Evolutionary conservation across 805 yeast genomes (phyloP).

Genomic region (Schizosaccharomyces osmophilus): DNA sequence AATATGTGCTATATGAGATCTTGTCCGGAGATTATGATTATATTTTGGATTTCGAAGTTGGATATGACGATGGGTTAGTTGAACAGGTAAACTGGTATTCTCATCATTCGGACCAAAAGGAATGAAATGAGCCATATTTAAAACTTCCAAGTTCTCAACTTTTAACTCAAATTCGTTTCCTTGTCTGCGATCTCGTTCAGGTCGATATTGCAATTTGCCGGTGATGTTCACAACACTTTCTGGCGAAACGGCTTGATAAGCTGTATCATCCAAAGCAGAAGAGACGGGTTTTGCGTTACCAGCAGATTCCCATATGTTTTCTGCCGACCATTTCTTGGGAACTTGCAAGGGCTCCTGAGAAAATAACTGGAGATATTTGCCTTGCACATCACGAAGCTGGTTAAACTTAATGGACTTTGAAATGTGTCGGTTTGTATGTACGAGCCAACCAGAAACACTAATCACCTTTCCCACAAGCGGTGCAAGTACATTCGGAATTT

Average conservation of each 20-base stretch:
- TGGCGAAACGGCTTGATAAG: not conserved
- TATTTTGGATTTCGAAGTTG: conserved; percentile 8
- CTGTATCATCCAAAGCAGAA: no score
- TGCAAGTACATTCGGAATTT: not conserved
- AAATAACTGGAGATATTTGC: not conserved
- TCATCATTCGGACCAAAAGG: not conserved
- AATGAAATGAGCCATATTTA: not conserved
- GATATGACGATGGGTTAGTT: not conserved
- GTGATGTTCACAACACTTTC: not conserved
- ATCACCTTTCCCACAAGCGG: not conserved
- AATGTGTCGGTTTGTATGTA: not conserved
- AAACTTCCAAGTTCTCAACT: not conserved
- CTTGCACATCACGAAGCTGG: not conserved
- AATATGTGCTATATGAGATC: conserved; percentile 16
- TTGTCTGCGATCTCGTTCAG: not conserved
- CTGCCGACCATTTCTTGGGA: not conserved
- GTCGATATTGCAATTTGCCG: not conserved
- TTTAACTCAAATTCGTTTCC: not conserved
- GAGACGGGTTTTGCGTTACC: no score
- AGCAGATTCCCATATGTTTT: not conserved
- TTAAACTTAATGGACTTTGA: not conserved
- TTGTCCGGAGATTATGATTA: conserved; percentile 11
- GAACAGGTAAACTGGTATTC: not conserved
- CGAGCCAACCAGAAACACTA: not conserved
- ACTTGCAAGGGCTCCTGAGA: not conserved